Percentiles rank a stretch among this genome's conserved stretches.
phyloP scores from a whole-genome alignment of 495 filamentous ascomycete species.

The Trichoderma asperelloides region DNA sequence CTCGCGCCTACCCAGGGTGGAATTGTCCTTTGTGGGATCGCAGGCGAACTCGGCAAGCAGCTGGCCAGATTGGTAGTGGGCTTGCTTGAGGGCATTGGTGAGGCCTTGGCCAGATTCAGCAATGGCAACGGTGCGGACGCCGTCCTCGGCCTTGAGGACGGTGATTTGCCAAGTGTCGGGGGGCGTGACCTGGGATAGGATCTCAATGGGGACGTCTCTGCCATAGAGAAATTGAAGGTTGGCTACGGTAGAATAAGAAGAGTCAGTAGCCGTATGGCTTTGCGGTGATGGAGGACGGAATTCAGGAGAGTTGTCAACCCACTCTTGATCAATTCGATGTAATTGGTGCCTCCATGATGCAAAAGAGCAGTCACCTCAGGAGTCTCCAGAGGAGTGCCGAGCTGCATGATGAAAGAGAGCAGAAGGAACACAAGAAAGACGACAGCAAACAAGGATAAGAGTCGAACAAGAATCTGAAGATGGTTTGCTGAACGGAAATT shows the following conservation, averaged over 20 bases:
- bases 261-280: neutral
- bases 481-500: no score
- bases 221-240: neutral
- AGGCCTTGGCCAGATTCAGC: neutral
- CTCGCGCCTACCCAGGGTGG: neutral
- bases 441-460: no score
- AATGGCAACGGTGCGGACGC: neutral
- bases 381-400: neutral
- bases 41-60: neutral
- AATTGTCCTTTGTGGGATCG: neutral
- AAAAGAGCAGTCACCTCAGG: neutral
- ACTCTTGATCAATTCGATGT: neutral
- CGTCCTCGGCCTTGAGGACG: conserved; percentile 7
- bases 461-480: no score
- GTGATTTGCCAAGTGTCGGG: conserved; percentile 11
- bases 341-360: neutral
- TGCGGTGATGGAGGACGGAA: neutral
- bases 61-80: neutral
- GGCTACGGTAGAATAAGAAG: neutral
- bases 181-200: conserved; percentile 15
- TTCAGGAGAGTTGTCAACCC: neutral
- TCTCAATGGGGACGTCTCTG: neutral
- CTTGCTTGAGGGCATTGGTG: neutral
- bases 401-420: neutral
- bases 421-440: no score